A percentile compares a stretch with the other conserved stretches of the same genome.
These are phyloP conservation scores for Narthecium ossifragum DNA, from an alignment of 106 monocot species.

Conservation along the genomic window DNA sequence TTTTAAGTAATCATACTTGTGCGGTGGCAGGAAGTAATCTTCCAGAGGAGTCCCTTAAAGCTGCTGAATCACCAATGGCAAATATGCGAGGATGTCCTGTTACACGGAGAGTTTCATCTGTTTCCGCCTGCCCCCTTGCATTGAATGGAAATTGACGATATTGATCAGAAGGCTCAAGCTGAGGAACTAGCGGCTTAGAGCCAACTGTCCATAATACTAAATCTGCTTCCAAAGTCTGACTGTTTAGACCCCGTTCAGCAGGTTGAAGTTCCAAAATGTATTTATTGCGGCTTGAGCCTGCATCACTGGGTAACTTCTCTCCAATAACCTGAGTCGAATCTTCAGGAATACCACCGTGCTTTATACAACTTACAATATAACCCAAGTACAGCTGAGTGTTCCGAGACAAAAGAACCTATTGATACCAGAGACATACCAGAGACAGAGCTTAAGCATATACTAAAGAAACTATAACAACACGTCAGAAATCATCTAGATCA, in stretches of 20 bases:
- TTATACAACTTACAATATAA: conserved; percentile 75
- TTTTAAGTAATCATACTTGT: conserved; percentile 39
- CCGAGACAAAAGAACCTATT: conserved; percentile 76
- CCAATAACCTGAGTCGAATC: conserved; percentile 13
- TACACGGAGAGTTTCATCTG: conserved; percentile 87
- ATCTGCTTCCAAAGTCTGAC: conserved; percentile 65
- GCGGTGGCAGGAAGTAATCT: conserved; percentile 84
- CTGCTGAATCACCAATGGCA: conserved; percentile 95
- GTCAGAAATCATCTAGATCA: too few species aligned
- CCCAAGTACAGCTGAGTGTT: conserved; percentile 75
- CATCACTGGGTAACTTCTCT: conserved; percentile 9
- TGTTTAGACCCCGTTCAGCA: conserved; percentile 64
- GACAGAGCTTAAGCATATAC: too few species aligned
- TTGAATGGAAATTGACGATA: conserved; percentile 46
- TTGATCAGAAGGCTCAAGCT: conserved; percentile 40
- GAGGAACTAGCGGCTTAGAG: conserved; percentile 55
- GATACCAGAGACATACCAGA: too few species aligned
- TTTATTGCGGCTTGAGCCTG: conserved; percentile 21
- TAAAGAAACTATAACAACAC: too few species aligned
- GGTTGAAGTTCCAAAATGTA: conserved; percentile 80
- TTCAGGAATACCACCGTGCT: conserved; percentile 21
- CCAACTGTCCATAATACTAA: conserved; percentile 96
- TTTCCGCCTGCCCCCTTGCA: conserved; percentile 82
- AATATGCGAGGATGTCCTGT: conserved; percentile 92
- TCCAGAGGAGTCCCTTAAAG: conserved; percentile 74